Evolutionary conservation across 495 filamentous ascomycete species (phyloP).

Genomic region (Xylaria flabelliformis): DNA sequence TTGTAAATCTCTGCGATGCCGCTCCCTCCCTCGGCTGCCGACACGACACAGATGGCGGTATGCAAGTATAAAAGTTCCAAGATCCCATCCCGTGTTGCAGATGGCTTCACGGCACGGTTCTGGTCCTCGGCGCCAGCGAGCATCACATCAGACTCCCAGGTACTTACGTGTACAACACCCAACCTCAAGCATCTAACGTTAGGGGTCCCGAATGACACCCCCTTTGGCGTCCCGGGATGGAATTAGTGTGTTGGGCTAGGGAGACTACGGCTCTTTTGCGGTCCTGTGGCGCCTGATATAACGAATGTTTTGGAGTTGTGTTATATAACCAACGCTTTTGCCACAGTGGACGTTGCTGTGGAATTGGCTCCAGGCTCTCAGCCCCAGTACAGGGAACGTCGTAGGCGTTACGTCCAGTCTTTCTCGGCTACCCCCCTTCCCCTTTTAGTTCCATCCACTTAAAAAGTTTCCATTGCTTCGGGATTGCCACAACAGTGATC

Average conservation of each 20-base stretch:
- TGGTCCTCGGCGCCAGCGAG: background rate
- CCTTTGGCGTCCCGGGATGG: background rate
- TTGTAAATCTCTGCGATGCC: conserved; percentile 9
- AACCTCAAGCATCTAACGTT: background rate
- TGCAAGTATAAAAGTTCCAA: conserved; percentile 18
- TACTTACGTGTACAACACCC: background rate
- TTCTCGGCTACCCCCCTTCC: conserved; percentile 1
- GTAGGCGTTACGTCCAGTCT: background rate
- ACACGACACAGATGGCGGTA: conserved; percentile 15
- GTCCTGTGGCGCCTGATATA: conserved; percentile 19
- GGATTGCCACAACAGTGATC: conserved; percentile 25
- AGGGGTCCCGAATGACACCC: background rate
- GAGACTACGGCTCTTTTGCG: background rate
- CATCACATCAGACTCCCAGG: background rate
- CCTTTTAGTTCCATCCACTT: conserved; percentile 9
- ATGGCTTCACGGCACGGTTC: background rate
- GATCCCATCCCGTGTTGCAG: background rate
- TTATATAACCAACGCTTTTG: background rate
- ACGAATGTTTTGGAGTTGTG: background rate
- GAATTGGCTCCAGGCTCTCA: background rate
- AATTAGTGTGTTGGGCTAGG: conserved; percentile 14
- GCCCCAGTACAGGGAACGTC: too few relatives aligned
- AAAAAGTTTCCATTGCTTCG: conserved; percentile 21
- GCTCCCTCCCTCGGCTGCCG: conserved; percentile 7
- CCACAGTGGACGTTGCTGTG: conserved; percentile 9